Percentiles rank a stretch among this genome's conserved stretches.
phyloP scores from a whole-genome alignment of 345 rosid genomes.

The Arabidopsis arenosa region DNA sequence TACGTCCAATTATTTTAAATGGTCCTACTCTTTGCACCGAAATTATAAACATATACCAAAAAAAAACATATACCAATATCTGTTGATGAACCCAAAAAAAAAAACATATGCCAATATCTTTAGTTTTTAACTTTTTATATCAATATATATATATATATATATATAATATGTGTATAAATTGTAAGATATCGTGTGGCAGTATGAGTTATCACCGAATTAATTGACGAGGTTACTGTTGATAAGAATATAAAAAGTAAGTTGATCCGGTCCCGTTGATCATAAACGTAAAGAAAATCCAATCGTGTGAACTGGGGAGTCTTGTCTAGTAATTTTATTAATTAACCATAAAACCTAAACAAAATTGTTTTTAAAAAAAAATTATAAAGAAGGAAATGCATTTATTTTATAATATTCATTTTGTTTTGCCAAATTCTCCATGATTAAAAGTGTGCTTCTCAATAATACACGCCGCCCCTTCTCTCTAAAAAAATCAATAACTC shows the following conservation, averaged over 20 bases:
- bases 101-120: constrained; percentile 23
- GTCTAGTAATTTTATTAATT: too few relatives aligned
- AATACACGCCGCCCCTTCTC: too few relatives aligned
- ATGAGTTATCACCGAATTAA: neutral
- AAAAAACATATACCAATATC: too few relatives aligned
- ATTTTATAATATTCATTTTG: neutral
- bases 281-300: neutral
- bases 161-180: neutral
- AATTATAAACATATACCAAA: neutral
- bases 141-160: neutral
- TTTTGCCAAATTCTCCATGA: neutral
- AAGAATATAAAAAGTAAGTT: neutral
- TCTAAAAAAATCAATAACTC: too few relatives aligned
- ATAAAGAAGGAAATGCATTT: neutral
- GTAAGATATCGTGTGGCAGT: constrained; percentile 1
- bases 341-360: too few relatives aligned
- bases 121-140: neutral
- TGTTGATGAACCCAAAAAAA: too few relatives aligned
- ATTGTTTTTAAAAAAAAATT: too few relatives aligned
- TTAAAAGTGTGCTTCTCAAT: neutral
- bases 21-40: constrained; percentile 27
- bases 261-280: neutral
- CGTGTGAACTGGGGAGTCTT: too few relatives aligned
- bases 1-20: constrained; percentile 35
- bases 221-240: neutral